Evolutionary conservation across 208 protist species (phyloP).

Genomic region (Zelonia costaricensis): DNA sequence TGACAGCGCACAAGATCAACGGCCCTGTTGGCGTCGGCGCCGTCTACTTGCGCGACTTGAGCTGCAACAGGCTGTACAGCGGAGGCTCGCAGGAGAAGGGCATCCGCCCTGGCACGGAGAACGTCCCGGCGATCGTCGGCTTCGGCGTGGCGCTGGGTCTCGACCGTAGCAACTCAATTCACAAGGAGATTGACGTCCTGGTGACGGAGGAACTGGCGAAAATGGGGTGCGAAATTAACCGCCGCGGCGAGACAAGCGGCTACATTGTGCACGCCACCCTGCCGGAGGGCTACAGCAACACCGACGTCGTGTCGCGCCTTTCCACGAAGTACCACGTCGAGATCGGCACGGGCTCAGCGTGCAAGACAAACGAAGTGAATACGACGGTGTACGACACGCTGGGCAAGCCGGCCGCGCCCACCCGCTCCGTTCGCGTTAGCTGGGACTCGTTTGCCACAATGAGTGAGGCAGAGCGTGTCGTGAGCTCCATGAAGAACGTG

Average conservation of each 20-base stretch:
- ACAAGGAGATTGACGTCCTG: constrained; percentile 60
- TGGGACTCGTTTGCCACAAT: constrained; percentile 75
- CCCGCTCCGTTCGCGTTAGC: constrained; percentile 67
- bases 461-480: constrained; percentile 53
- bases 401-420: constrained; percentile 51
- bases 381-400: constrained; percentile 84
- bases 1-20: constrained; percentile 87
- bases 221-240: constrained; percentile 77
- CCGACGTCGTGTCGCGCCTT: constrained; percentile 65
- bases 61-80: constrained; percentile 47
- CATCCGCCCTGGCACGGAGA: constrained; percentile 80
- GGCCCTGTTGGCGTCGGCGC: constrained; percentile 76
- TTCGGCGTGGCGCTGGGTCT: constrained; percentile 67
- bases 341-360: constrained; percentile 82
- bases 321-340: constrained; percentile 74
- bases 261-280: constrained; percentile 84
- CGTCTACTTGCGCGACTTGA: constrained; percentile 63
- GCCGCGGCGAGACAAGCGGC: constrained; percentile 76
- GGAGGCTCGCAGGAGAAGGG: constrained; percentile 76
- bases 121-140: constrained; percentile 75
- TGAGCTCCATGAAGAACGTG: constrained; percentile 51
- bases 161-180: constrained; percentile 59
- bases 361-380: constrained; percentile 72
- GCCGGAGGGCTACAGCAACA: constrained; percentile 68
- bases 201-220: constrained; percentile 53